Evolutionary conservation across 805 yeast species (phyloP), one percentile per base, ranked within the genome.

Genomic region (Ogataea ganodermae): DNA sequence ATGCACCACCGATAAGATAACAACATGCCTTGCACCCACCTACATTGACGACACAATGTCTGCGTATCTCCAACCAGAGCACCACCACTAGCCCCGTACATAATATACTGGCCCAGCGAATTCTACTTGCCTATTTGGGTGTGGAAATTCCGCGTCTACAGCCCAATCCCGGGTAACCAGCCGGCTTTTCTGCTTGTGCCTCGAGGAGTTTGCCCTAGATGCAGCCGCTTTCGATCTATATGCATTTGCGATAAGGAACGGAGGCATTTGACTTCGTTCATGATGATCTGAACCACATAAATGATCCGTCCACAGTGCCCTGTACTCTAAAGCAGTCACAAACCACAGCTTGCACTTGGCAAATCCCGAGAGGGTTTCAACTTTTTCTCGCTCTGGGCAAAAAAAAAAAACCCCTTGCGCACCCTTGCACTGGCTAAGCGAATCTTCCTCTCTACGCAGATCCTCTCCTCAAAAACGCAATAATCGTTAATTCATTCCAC

Each of bases 1-100:
- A 27, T 24, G 32, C 36, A 33, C 17, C 14, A 16, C 39, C 16
- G 42, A 38, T 38, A 10, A 38, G 42, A 38, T 38, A 38, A 38
- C 42, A 10, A 16, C 7, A 13, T 26, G 42, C 32, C 42, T 22
- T 26, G 42, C 42, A 24, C 27, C 2, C 42, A 24, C 27, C 2
- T 18, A 14, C 32, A 24, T 38, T 38, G 26, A 24, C 42, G 32
- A 38, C 12, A 24, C 42, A 38, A 38, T 38, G 32, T 16, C 21
- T 13, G 42, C 32, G 24, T 20, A 26, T 22, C 33, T 24, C 24
- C 17, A 16, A 17, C 23, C 26, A 38, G 23, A 17, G 26, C 6
- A 31, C 6, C 9, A 14, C 40, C 21, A 20, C 9, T 10, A n/a
- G 26, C 30, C 40, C 40, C 40, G 20, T 38, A 38, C 42, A 38